Percentiles rank a stretch among this genome's conserved stretches.
These are phyloP conservation scores for Coemansia sp. DNA, from an alignment of 192 early-diverging fungal genomes.

Conservation along the genomic window DNA sequence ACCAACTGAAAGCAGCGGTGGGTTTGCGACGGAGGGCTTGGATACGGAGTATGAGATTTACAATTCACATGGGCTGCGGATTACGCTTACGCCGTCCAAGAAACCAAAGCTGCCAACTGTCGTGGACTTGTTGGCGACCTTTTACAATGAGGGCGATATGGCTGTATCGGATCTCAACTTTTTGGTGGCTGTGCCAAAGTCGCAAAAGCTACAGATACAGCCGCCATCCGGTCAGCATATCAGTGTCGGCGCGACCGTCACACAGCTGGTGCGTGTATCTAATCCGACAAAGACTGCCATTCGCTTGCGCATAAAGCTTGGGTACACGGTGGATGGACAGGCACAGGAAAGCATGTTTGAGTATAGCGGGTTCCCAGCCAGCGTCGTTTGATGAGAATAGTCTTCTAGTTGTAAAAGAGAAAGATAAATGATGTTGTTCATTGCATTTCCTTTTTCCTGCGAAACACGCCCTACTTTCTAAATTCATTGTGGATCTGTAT, in stretches of 20 bases:
- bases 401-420: neutral
- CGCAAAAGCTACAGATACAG: constrained; percentile 83
- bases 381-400: constrained; percentile 16
- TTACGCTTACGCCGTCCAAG: constrained; percentile 76
- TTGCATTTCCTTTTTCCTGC: no score
- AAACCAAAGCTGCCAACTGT: constrained; percentile 62
- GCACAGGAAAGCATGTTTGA: constrained; percentile 42
- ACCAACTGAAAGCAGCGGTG: constrained; percentile 2
- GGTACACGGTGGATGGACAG: constrained; percentile 27
- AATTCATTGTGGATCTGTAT: no score
- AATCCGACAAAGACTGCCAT: constrained; percentile 74
- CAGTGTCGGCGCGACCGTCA: constrained; percentile 62
- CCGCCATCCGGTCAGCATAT: constrained; percentile 74
- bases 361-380: constrained; percentile 44
- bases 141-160: constrained; percentile 64
- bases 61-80: constrained; percentile 73
- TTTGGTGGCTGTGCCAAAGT: constrained; percentile 94
- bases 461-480: no score
- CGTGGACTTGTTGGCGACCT: constrained; percentile 70
- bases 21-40: constrained; percentile 31
- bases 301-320: constrained; percentile 58
- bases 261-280: constrained; percentile 82
- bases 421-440: no score
- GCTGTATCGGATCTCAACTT: constrained; percentile 72
- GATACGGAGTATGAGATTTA: constrained; percentile 65